Conservation (phyloP, 83 land plant species). For the Thuja plicata region DNA sequence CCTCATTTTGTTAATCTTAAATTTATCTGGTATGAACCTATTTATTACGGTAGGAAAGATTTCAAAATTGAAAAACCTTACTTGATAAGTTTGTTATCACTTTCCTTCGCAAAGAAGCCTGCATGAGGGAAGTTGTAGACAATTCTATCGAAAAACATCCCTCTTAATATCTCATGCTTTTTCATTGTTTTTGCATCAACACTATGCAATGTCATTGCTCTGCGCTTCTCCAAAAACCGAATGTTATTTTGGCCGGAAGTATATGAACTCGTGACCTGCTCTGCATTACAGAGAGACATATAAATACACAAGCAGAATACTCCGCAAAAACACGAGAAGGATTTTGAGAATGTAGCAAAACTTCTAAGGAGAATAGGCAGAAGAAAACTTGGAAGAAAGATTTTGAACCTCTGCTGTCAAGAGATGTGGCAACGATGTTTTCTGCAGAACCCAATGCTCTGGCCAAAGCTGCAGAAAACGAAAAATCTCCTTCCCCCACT, state of each 20-base stretch:
- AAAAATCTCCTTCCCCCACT: conserved; percentile 47
- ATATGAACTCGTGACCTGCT: conserved; percentile 7
- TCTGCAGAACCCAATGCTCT: conserved; percentile 25
- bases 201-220: conserved; percentile 30
- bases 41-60: too few species aligned
- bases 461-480: conserved; percentile 30
- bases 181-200: conserved; percentile 39
- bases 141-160: conserved; percentile 35
- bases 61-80: not conserved
- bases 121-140: conserved; percentile 55
- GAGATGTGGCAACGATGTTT: conserved; percentile 33
- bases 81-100: not conserved
- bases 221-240: conserved; percentile 15
- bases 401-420: conserved; percentile 23
- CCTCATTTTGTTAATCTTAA: not conserved
- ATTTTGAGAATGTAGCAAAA: not conserved
- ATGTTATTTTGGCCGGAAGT: conserved; percentile 4
- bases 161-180: conserved; percentile 18
- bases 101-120: conserved; percentile 15
- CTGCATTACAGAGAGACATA: not conserved
- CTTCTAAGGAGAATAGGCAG: not conserved
- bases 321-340: not conserved
- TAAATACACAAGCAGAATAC: not conserved
- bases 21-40: too few species aligned
- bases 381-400: not conserved